phyloP scores from a whole-genome alignment of 768 basidiomycete genomes.

The Cyclocybe aegerita region DNA sequence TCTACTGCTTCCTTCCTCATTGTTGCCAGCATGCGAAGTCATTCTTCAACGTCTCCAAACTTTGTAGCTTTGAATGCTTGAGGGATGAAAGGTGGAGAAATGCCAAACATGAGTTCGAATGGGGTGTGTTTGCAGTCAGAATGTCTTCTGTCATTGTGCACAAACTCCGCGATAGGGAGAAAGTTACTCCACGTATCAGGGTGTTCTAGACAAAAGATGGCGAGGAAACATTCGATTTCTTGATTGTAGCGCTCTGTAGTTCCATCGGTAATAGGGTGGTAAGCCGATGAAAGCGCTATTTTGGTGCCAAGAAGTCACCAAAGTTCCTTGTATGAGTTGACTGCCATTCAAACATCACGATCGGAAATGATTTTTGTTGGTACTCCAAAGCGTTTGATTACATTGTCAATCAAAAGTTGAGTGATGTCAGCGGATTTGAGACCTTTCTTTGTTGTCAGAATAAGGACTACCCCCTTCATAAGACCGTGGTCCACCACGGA shows the following conservation, averaged over 20 bases:
- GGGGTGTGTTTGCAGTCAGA: background rate
- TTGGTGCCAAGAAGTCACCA: constrained; percentile 14
- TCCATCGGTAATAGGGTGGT: constrained; percentile 27
- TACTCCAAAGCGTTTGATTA: constrained; percentile 23
- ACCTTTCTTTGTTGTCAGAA: constrained; percentile 10
- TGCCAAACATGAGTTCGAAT: constrained; percentile 5
- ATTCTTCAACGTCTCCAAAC: background rate
- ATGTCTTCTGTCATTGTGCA: constrained; percentile 2
- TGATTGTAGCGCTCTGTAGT: constrained; percentile 35
- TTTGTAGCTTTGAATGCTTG: background rate
- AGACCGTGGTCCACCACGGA: constrained; percentile 5
- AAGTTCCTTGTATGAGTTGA: constrained; percentile 24
- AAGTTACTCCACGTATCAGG: background rate
- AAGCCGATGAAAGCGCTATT: constrained; percentile 27
- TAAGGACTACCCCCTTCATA: constrained; percentile 14
- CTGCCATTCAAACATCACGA: constrained; percentile 26
- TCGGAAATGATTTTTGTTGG: constrained; percentile 25
- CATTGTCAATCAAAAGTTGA: constrained; percentile 12
- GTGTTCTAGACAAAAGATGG: background rate
- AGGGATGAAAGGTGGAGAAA: background rate
- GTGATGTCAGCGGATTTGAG: constrained; percentile 15
- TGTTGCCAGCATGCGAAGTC: too few relatives aligned
- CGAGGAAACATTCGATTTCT: constrained; percentile 24
- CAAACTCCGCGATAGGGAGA: background rate
- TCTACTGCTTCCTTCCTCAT: too few relatives aligned